Conservation (phyloP, 2,329 filamentous ascomycete species). For the Bipolaris sorokiniana region DNA sequence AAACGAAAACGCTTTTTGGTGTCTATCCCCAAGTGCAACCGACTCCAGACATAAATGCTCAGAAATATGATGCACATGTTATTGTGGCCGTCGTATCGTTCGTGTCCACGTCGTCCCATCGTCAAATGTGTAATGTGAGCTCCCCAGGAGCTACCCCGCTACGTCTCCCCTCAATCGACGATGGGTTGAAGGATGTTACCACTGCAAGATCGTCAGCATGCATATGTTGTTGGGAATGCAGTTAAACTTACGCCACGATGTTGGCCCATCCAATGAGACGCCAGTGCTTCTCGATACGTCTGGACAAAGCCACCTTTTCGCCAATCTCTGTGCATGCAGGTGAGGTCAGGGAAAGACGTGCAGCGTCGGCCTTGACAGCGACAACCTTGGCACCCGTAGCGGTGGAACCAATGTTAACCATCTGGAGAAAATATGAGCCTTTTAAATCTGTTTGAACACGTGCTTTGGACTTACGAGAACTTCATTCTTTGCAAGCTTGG, state of each 20-base stretch:
- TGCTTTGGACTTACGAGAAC: constrained; percentile 63
- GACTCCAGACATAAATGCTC: constrained; percentile 43
- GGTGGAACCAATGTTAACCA: constrained; percentile 99
- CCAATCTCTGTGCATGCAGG: constrained; percentile 96
- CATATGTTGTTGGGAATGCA: neutral
- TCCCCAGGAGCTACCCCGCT: constrained; percentile 10
- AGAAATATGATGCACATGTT: constrained; percentile 36
- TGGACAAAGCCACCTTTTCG: constrained; percentile 94
- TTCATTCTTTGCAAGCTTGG: constrained; percentile 97
- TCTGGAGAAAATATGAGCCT: constrained; percentile 51
- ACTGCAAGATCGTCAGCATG: constrained; percentile 34
- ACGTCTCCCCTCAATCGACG: constrained; percentile 29
- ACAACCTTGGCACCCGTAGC: constrained; percentile 97
- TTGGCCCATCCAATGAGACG: constrained; percentile 56
- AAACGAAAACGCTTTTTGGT: constrained; percentile 28
- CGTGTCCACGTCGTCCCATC: constrained; percentile 23
- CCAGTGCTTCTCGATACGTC: constrained; percentile 99
- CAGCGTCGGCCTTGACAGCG: constrained; percentile 96
- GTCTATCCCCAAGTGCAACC: constrained; percentile 36
- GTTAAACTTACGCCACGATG: constrained; percentile 50
- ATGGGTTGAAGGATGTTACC: constrained; percentile 49
- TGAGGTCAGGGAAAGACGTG: constrained; percentile 89
- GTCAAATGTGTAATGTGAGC: constrained; percentile 19
- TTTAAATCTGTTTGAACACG: neutral
- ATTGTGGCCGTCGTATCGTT: constrained; percentile 23